A percentile compares a stretch with the other conserved stretches of the same genome.
Conservation (phyloP, 331 rosid species). For the Malus hybrid region DNA sequence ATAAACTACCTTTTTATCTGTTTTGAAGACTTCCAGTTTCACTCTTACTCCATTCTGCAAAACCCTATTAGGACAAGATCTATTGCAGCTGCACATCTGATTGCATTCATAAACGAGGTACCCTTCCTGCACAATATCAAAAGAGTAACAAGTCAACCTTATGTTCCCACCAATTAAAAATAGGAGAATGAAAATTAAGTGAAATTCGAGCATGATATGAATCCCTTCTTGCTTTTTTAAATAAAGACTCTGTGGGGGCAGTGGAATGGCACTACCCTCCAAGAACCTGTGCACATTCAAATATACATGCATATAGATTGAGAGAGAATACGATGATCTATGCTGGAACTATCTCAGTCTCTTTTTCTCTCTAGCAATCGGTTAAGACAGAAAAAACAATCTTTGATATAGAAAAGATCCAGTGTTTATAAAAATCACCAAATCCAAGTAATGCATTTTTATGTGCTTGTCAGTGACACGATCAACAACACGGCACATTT, state of each 20-base stretch:
- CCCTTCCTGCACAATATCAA: conserved; percentile 74
- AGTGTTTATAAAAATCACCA: not conserved
- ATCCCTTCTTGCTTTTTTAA: not conserved
- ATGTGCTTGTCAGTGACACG: not conserved
- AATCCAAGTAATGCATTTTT: not conserved
- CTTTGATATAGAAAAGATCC: not conserved
- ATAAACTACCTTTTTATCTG: conserved; percentile 65
- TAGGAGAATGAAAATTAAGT: not conserved
- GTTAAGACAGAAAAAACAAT: not conserved
- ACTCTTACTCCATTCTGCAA: conserved; percentile 91
- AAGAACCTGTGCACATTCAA: not conserved
- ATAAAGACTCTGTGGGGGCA: not conserved
- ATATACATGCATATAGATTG: not conserved
- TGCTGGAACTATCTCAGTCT: not conserved
- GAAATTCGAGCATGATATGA: not conserved
- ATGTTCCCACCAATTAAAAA: not conserved
- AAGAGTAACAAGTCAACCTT: conserved; percentile 6
- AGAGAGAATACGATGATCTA: not conserved
- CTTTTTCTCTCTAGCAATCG: not conserved
- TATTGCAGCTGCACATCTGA: conserved; percentile 73
- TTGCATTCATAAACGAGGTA: conserved; percentile 96
- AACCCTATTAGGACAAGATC: conserved; percentile 75
- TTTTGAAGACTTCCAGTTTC: conserved; percentile 79
- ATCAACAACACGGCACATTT: not conserved
- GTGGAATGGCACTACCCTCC: not conserved